These are phyloP conservation scores for Tympanopsis confertula DNA, from an alignment of 2,329 filamentous ascomycete genomes.

Conservation along the genomic window DNA sequence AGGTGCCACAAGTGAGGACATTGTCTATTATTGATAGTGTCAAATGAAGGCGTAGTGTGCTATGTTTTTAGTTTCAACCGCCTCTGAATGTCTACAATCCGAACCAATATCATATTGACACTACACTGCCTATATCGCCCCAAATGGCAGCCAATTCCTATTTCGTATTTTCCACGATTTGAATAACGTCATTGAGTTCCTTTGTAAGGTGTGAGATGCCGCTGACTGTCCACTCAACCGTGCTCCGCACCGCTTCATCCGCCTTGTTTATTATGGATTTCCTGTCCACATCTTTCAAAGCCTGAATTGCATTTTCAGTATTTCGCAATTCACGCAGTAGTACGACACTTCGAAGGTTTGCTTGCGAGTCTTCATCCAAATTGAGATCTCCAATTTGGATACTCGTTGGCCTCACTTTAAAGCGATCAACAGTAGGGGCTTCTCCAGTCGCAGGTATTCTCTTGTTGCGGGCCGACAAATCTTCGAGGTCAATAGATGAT, in stretches of 20 bases:
- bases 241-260: conserved; percentile 1
- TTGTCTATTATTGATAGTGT: too few species aligned
- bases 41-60: too few species aligned
- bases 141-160: too few species aligned
- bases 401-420: conserved; percentile 2
- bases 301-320: conserved; percentile 2
- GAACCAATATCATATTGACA: too few species aligned
- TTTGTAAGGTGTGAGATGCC: conserved; percentile 3
- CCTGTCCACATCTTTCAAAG: conserved; percentile 4
- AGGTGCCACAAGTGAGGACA: too few species aligned
- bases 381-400: conserved; percentile 5
- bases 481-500: too few species aligned
- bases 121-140: too few species aligned
- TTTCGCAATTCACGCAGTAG: conserved; percentile 5
- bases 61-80: too few species aligned
- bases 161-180: too few species aligned
- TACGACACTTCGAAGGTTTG: conserved; percentile 3
- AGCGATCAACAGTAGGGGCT: conserved; percentile 2
- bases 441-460: neutral
- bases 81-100: too few species aligned
- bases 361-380: conserved; percentile 4
- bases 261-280: conserved; percentile 2
- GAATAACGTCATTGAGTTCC: conserved; percentile 3
- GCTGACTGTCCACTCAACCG: conserved; percentile 4
- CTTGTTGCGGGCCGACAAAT: too few species aligned